These are phyloP conservation scores for Fusarium mangiferae DNA, from an alignment of 2,329 filamentous ascomycete genomes.

Conservation along the genomic window DNA sequence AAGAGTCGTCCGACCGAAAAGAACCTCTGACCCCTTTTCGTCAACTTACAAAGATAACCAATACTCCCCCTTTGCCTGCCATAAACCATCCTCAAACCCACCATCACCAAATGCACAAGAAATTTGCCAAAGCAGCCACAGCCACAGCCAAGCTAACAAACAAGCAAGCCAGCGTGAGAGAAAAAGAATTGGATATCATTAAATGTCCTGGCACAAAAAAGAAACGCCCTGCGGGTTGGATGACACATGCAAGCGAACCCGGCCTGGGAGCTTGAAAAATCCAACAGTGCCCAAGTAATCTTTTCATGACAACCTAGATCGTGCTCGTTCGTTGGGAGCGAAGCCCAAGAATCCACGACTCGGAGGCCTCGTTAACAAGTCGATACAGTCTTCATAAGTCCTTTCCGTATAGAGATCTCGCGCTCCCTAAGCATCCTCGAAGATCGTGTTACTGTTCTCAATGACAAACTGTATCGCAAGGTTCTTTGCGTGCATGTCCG, in stretches of 20 bases:
- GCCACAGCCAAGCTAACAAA: not conserved
- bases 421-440: constrained; percentile 59
- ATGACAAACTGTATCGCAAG: constrained; percentile 91
- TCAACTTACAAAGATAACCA: constrained; percentile 35
- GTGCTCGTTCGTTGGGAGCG: constrained; percentile 18
- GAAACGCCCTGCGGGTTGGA: constrained; percentile 39
- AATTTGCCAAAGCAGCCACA: constrained; percentile 10
- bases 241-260: constrained; percentile 35
- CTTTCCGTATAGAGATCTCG: constrained; percentile 11
- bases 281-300: constrained; percentile 38
- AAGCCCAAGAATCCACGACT: constrained; percentile 23
- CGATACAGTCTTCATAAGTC: constrained; percentile 12
- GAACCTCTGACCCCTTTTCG: constrained; percentile 16
- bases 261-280: constrained; percentile 26
- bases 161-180: constrained; percentile 16
- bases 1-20: constrained; percentile 15
- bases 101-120: constrained; percentile 14
- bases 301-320: constrained; percentile 30
- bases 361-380: constrained; percentile 11
- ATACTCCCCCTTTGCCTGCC: constrained; percentile 28
- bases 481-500: constrained; percentile 94
- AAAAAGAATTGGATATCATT: constrained; percentile 48
- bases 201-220: constrained; percentile 46
- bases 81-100: constrained; percentile 2
- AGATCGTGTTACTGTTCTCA: constrained; percentile 87